A percentile compares a stretch with the other conserved stretches of the same genome.
These are phyloP conservation scores for Umbelopsis sp. DNA, from an alignment of 371 early-diverging fungal species.

Conservation along the genomic window DNA sequence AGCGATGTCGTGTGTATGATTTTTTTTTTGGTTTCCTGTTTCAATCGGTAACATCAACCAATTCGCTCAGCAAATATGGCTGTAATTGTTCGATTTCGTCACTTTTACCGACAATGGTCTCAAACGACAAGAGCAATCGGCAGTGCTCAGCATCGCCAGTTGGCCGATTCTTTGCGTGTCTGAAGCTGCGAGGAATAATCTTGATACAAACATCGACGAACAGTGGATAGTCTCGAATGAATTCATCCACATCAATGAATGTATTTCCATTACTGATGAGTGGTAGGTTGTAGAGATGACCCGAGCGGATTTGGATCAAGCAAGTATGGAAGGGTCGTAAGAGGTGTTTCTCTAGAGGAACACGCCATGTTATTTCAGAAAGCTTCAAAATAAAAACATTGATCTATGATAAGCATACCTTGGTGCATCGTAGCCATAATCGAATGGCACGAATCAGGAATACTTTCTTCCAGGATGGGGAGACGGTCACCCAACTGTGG, in stretches of 20 bases:
- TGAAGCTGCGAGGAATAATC: neutral
- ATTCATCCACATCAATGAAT: slow-evolving; percentile 14
- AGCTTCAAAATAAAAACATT: neutral
- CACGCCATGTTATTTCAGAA: neutral
- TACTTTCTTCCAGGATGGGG: slow-evolving; percentile 13
- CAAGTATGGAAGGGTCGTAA: slow-evolving; percentile 14
- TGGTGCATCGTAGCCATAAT: slow-evolving; percentile 12
- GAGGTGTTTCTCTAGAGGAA: slow-evolving; percentile 7
- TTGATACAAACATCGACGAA: slow-evolving; percentile 16
- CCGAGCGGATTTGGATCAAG: slow-evolving; percentile 9
- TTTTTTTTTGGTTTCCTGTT: neutral
- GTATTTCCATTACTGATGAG: slow-evolving; percentile 8
- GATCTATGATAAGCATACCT: neutral
- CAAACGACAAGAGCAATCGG: slow-evolving; percentile 1
- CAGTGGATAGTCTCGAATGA: slow-evolving; percentile 8
- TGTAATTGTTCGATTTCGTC: slow-evolving; percentile 5
- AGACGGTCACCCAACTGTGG: slow-evolving; percentile 3
- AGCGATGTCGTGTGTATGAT: neutral
- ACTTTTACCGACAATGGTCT: slow-evolving; percentile 14
- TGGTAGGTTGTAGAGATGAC: slow-evolving; percentile 5
- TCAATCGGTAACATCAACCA: slow-evolving; percentile 7
- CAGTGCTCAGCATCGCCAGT: slow-evolving; percentile 5
- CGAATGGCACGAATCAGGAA: slow-evolving; percentile 1
- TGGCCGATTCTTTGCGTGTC: neutral
- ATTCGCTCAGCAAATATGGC: slow-evolving; percentile 18